phyloP scores from a whole-genome alignment of 2,329 filamentous ascomycete genomes.

The Stemphylium lycopersici region DNA sequence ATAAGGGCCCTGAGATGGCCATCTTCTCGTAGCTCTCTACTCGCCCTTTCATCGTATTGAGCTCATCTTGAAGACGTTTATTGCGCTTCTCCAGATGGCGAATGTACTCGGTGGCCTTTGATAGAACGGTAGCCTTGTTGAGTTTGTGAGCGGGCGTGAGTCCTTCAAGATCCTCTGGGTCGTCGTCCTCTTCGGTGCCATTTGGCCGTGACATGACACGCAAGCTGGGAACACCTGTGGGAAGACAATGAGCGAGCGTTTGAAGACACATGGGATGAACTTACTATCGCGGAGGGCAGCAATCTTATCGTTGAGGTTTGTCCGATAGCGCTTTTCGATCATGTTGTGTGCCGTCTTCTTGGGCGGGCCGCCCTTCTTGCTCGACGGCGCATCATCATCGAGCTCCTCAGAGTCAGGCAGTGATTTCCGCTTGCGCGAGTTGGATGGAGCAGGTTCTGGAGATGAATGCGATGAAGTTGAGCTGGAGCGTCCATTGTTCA shows the following conservation, averaged over 20 bases:
- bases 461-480: slow-evolving; percentile 64
- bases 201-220: slow-evolving; percentile 73
- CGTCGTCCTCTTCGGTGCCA: slow-evolving; percentile 73
- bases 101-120: slow-evolving; percentile 96
- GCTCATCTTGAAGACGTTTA: slow-evolving; percentile 80
- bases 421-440: slow-evolving; percentile 49
- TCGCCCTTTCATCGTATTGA: slow-evolving; percentile 76
- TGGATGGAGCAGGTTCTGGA: slow-evolving; percentile 57
- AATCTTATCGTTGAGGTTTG: slow-evolving; percentile 97
- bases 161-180: slow-evolving; percentile 75
- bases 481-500: slow-evolving; percentile 40
- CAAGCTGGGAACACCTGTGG: slow-evolving; percentile 73
- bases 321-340: slow-evolving; percentile 96
- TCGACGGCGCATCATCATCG: slow-evolving; percentile 59
- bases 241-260: neutral
- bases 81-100: slow-evolving; percentile 91
- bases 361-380: slow-evolving; percentile 61
- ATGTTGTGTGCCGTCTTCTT: slow-evolving; percentile 99
- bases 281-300: slow-evolving; percentile 82
- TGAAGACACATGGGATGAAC: neutral
- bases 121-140: slow-evolving; percentile 96
- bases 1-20: slow-evolving; percentile 62
- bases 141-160: slow-evolving; percentile 86
- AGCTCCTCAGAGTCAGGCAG: slow-evolving; percentile 62
- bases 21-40: slow-evolving; percentile 71